Conservation (phyloP, 345 rosid genomes). For the Citrus trifoliata region DNA sequence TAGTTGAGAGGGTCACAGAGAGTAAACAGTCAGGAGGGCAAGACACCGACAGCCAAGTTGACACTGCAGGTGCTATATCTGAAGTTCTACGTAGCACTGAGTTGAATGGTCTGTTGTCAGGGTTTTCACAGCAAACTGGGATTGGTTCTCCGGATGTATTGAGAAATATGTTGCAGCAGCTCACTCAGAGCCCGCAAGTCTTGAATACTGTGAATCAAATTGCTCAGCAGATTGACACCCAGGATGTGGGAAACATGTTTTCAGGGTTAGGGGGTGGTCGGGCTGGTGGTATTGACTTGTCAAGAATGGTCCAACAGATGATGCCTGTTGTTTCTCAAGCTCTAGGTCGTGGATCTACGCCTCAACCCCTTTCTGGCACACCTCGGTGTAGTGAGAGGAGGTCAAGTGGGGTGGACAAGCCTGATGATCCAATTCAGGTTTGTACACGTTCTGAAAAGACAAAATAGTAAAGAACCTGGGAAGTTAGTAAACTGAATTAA, state of each 20-base stretch:
- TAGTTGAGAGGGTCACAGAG: slow-evolving; percentile 11
- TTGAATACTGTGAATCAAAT: slow-evolving; percentile 82
- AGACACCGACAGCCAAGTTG: slow-evolving; percentile 40
- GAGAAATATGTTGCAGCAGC: slow-evolving; percentile 82
- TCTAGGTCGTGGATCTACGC: slow-evolving; percentile 43
- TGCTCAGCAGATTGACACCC: slow-evolving; percentile 83
- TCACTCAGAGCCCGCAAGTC: slow-evolving; percentile 78
- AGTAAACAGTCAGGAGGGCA: slow-evolving; percentile 29
- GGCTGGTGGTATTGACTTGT: slow-evolving; percentile 68
- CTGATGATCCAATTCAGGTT: slow-evolving; percentile 51
- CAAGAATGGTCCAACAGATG: slow-evolving; percentile 88
- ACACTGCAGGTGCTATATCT: slow-evolving; percentile 60
- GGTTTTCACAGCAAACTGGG: slow-evolving; percentile 75
- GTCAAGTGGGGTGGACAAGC: slow-evolving; percentile 19
- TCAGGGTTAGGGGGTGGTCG: slow-evolving; percentile 54
- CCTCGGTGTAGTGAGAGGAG: slow-evolving; percentile 21
- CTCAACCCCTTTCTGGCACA: slow-evolving; percentile 26
- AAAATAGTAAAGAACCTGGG: background rate
- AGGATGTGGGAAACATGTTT: slow-evolving; percentile 70
- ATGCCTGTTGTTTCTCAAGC: slow-evolving; percentile 95
- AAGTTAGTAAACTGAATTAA: no score
- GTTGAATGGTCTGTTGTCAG: slow-evolving; percentile 62
- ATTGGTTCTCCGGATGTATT: slow-evolving; percentile 73
- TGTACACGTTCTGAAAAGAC: background rate
- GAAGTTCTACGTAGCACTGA: slow-evolving; percentile 68